Conservation (phyloP, 495 filamentous ascomycete genomes). For the Penicillium coffeae region DNA sequence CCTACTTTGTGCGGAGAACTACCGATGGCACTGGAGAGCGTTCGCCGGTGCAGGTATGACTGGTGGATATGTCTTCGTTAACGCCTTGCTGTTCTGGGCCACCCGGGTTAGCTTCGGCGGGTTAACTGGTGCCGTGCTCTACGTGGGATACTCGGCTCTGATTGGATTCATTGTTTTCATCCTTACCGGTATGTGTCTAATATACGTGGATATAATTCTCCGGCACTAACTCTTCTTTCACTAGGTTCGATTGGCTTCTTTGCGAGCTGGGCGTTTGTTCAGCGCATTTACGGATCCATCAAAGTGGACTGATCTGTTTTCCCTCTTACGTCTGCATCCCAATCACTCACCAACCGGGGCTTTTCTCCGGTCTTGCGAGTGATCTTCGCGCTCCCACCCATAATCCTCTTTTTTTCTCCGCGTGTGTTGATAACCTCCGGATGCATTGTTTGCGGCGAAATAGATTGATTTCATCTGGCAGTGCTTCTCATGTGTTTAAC, state of each 20-base stretch:
- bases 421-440: slow-evolving; percentile 6
- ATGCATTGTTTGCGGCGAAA: slow-evolving; percentile 12
- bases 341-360: neutral
- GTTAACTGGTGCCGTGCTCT: slow-evolving; percentile 80
- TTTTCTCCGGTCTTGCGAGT: too few species aligned
- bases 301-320: slow-evolving; percentile 75
- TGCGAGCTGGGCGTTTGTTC: slow-evolving; percentile 86
- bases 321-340: neutral
- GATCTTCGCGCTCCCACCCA: neutral
- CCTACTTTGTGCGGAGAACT: slow-evolving; percentile 91
- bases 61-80: slow-evolving; percentile 83
- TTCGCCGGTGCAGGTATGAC: slow-evolving; percentile 86
- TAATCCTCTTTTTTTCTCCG: neutral
- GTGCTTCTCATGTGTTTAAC: neutral
- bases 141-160: slow-evolving; percentile 86
- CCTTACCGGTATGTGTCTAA: slow-evolving; percentile 85
- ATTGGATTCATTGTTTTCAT: slow-evolving; percentile 91
- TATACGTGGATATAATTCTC: slow-evolving; percentile 19
- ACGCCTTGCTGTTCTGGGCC: slow-evolving; percentile 83
- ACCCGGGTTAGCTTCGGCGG: slow-evolving; percentile 80
- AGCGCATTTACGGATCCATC: slow-evolving; percentile 91
- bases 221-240: slow-evolving; percentile 13
- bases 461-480: slow-evolving; percentile 5
- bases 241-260: slow-evolving; percentile 93
- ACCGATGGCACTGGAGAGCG: slow-evolving; percentile 96